Conservation (phyloP, 257 asterid genomes). For the Penstemon newberryi region DNA sequence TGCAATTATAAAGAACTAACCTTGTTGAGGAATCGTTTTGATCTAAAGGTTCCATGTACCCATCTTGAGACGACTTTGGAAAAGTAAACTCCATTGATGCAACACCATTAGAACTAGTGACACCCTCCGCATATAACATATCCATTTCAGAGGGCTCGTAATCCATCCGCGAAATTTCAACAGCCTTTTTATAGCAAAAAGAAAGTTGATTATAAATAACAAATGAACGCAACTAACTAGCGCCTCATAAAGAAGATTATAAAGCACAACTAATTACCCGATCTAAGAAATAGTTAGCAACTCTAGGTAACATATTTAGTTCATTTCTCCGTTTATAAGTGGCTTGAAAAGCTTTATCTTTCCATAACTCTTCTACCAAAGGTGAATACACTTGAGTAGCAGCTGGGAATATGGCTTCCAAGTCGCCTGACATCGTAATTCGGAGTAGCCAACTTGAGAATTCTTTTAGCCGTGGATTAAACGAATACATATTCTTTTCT, state of each 20-base stretch:
- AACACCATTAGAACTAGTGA: slow-evolving; percentile 73
- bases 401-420: slow-evolving; percentile 84
- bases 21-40: slow-evolving; percentile 47
- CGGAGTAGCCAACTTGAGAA: slow-evolving; percentile 80
- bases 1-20: slow-evolving; percentile 33
- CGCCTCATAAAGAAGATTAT: background rate
- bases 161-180: slow-evolving; percentile 65
- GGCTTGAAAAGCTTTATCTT: slow-evolving; percentile 73
- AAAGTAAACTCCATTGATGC: slow-evolving; percentile 74
- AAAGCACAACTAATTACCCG: slow-evolving; percentile 45
- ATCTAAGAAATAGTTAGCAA: slow-evolving; percentile 78
- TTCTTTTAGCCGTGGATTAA: slow-evolving; percentile 55
- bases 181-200: slow-evolving; percentile 50
- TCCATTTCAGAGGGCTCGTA: slow-evolving; percentile 91
- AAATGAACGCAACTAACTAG: slow-evolving; percentile 10
- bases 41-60: slow-evolving; percentile 61
- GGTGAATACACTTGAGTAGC: slow-evolving; percentile 83
- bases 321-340: slow-evolving; percentile 72
- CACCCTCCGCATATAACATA: slow-evolving; percentile 80
- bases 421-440: slow-evolving; percentile 63
- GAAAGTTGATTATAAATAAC: slow-evolving; percentile 23
- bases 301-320: slow-evolving; percentile 62
- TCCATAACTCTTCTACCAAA: slow-evolving; percentile 70
- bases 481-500: slow-evolving; percentile 44
- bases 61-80: slow-evolving; percentile 55